Evolutionary conservation across 345 rosid genomes (phyloP), one percentile per base, ranked within the genome.

Genomic region (Sisymbrium altissimum): DNA sequence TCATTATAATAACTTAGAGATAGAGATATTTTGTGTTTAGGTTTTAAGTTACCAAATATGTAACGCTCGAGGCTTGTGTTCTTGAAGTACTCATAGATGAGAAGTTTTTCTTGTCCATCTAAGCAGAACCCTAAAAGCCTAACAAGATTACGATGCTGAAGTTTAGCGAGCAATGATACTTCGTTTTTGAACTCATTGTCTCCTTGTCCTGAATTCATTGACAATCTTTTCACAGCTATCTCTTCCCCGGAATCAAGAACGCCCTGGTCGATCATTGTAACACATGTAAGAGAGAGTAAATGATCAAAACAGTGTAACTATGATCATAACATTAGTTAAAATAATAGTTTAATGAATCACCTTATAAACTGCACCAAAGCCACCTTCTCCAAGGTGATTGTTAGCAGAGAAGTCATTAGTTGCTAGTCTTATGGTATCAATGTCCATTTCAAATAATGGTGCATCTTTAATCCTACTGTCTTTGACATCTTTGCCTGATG

Each of bases 131-230:
- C 79, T n/a, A 74, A 35, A 54, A 77, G 81, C 43, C 71, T 78
- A 70, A 81, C 80, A 59, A 78, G 71, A 55, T 86, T 82, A 54
- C 82, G 80, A 53, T 84, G 87, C 38, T 86, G 89, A 46, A 86
- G 86, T 57, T 60, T 82, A 8, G 81, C 84, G n/a, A 86, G 78
- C 56, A 84, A 39, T 0, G 76, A 29, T 5, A 81, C 74, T 74
- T 84, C 86, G 15, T 82, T 84, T 66, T 72, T 64, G 67, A 86
- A 84, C 73, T 84, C 81, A 41, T 15, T 0, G 10, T 57, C 77
- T 33, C 88, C 88, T 65, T 84, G 88, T 7, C 35, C 62, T 18
- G 86, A 84, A 17, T 29, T 41, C 62, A 6, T 67, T 9, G 84
- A 75, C 4, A 86, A 74, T 70, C 81, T 86, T 74, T 86, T 82